A percentile compares a stretch with the other conserved stretches of the same genome.
Conservation (phyloP, 306 rosid species). For the Ochetophila trinervis region DNA sequence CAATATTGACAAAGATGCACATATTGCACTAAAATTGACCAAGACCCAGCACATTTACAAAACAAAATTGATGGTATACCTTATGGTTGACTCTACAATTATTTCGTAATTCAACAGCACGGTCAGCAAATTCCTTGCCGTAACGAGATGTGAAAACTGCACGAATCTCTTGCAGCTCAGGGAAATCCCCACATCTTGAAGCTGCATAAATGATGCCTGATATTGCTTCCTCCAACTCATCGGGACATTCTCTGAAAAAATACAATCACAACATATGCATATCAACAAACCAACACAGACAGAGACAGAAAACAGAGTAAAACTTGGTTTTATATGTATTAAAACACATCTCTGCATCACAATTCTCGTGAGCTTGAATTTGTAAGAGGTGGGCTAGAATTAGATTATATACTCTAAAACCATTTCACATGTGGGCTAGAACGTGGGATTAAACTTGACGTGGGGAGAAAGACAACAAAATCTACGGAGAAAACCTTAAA, state of each 20-base stretch:
- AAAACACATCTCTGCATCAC: no score
- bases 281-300: neutral
- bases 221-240: conserved; percentile 67
- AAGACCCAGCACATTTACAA: neutral
- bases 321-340: neutral
- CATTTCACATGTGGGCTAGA: no score
- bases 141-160: conserved; percentile 47
- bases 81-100: conserved; percentile 61
- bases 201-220: conserved; percentile 71
- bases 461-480: no score
- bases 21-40: neutral
- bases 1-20: neutral
- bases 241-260: conserved; percentile 66
- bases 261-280: neutral
- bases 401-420: no score
- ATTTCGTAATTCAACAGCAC: conserved; percentile 66
- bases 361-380: no score
- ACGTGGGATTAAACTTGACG: no score
- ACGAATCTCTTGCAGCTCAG: conserved; percentile 87
- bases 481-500: no score
- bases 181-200: conserved; percentile 94
- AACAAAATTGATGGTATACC: conserved; percentile 29
- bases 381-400: no score
- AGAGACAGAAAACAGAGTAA: neutral
- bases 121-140: conserved; percentile 71